phyloP scores from a whole-genome alignment of 495 filamentous ascomycete genomes.

The Clohesyomyces aquaticus region DNA sequence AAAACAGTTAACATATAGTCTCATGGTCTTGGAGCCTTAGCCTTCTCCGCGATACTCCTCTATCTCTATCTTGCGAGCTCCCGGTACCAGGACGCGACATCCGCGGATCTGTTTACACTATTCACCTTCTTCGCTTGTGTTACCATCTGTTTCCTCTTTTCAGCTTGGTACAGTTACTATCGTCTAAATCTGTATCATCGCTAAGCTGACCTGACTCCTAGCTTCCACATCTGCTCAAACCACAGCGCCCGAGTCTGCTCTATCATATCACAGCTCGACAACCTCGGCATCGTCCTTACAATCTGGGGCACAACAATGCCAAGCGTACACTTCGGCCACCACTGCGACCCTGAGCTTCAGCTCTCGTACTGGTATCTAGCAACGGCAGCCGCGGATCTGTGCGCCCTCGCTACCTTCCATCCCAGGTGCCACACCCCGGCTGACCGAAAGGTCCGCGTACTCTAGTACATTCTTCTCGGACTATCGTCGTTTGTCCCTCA shows the following conservation, averaged over 20 bases:
- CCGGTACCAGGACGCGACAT: not conserved
- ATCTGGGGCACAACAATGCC: constrained; percentile 1
- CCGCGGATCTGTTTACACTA: not conserved
- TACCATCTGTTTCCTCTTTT: not conserved
- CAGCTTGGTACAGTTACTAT: not conserved
- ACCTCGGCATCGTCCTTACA: constrained; percentile 1
- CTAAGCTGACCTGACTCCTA: not conserved
- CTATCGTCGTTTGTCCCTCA: not conserved
- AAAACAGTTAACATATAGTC: constrained; percentile 5
- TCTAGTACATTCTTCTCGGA: not conserved
- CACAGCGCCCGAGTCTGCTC: not conserved
- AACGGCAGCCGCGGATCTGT: not conserved
- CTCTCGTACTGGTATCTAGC: not conserved
- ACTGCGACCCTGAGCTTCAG: not conserved
- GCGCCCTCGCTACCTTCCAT: constrained; percentile 5
- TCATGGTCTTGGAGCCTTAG: not conserved
- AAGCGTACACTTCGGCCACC: not conserved
- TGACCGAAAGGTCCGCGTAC: constrained; percentile 3
- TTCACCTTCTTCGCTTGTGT: not conserved
- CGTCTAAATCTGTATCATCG: not conserved
- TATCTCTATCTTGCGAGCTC: not conserved
- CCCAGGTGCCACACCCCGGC: too few relatives aligned
- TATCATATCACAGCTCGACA: not conserved
- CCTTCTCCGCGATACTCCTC: not conserved
- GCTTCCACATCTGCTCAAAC: not conserved